Evolutionary conservation across 148 eudicot species (phyloP), one percentile per base, ranked within the genome.

Genomic region (Silene uniflora): DNA sequence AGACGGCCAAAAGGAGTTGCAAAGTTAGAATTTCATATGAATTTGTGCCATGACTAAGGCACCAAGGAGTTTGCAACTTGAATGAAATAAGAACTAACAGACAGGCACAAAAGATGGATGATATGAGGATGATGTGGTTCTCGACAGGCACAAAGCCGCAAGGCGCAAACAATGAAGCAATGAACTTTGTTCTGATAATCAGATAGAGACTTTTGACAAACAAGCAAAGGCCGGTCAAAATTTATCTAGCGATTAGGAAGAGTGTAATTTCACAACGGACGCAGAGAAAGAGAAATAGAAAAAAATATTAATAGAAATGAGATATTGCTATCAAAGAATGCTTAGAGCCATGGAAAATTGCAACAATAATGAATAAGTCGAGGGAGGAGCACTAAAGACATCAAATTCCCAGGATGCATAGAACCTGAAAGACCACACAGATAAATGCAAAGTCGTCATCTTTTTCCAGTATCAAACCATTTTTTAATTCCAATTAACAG

Each of bases 31-130:
- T 79, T 32, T 90, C 79, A 82, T 86, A 77, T 84, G 93, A 88
- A 88, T 58, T 69, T 76, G 83, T 75, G 89, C 92, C 99, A 92
- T 95, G 86, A 86, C 74, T 77, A 86, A 79, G 90, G 91, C 88
- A 83, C 78, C 86, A 85, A 84, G 90, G 88, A 81, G 84, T 79
- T 78, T 73, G 81, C 84, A 86, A 86, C 67, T 83, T 72, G 89
- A 68, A 22, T 68, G 72, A 84, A 74, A 54, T 62, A 73, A 79
- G 84, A 81, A 80, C 61, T 75, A 80, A 82, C 42, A 83, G 82
- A 85, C 84, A 87, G 78, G 84, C 85, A 87, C 83, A 85, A 85
- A 79, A 78, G 78, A 82, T 47, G 88, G 85, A 80, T 62, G 84
- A 84, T 62, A 79, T 77, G 87, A 83, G 86, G 89, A 86, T 74